A percentile compares a stretch with the other conserved stretches of the same genome.
Evolutionary conservation across 495 filamentous ascomycete genomes (phyloP).

Genomic region (Aeminium ludgeri): DNA sequence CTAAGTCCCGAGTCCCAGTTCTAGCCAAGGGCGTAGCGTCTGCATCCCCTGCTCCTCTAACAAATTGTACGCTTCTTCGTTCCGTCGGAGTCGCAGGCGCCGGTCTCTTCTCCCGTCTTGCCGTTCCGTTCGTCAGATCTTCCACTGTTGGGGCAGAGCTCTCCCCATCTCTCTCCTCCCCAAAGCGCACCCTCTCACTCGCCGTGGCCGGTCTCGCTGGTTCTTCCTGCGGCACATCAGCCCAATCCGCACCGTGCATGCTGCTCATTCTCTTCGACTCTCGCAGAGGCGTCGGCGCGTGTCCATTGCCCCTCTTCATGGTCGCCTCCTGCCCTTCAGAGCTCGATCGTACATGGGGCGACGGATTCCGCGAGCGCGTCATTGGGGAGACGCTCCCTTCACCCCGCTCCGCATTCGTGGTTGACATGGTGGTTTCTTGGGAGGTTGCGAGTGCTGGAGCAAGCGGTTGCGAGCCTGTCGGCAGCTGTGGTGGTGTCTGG

Average conservation of each 20-base stretch:
- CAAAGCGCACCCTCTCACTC: background rate
- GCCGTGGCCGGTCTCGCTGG: background rate
- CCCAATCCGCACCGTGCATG: background rate
- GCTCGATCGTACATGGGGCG: background rate
- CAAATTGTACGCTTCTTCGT: conserved; percentile 28
- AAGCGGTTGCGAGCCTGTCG: no score
- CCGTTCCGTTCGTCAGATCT: background rate
- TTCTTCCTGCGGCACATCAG: background rate
- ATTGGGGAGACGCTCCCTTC: conserved; percentile 1
- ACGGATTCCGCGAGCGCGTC: background rate
- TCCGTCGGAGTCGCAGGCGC: conserved; percentile 23
- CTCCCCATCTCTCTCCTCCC: background rate
- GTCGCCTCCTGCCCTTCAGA: conserved; percentile 2
- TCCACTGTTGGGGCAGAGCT: background rate
- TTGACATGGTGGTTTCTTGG: background rate
- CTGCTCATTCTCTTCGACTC: conserved; percentile 5
- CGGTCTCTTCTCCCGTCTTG: conserved; percentile 11
- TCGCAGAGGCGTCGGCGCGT: conserved; percentile 7
- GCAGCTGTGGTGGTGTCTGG: no score
- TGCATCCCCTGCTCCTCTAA: conserved; percentile 18
- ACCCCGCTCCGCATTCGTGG: background rate
- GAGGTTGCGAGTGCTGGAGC: no score
- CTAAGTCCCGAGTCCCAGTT: conserved; percentile 19
- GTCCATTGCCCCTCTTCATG: conserved; percentile 7
- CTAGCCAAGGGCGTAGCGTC: conserved; percentile 13